Evolutionary conservation across 768 basidiomycete genomes (phyloP).

Genomic region (Hortiboletus flavorubellus): DNA sequence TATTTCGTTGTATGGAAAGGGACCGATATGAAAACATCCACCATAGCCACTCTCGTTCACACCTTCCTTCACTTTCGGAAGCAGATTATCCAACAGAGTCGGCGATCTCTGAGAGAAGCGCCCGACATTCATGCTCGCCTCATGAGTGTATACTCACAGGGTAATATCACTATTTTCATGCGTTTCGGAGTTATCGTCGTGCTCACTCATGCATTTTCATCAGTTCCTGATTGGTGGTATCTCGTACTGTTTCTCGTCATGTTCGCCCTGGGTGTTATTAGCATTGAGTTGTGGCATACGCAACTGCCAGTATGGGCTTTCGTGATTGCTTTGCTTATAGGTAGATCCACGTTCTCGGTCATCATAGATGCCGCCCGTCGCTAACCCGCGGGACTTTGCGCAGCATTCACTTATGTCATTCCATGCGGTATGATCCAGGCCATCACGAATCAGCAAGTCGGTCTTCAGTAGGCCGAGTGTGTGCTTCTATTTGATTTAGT

Average conservation of each 20-base stretch:
- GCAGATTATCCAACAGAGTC: conserved; percentile 70
- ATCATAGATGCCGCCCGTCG: neutral
- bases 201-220: neutral
- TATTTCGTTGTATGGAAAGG: neutral
- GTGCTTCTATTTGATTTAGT: neutral
- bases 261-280: conserved; percentile 65
- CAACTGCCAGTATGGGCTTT: conserved; percentile 68
- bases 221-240: conserved; percentile 90
- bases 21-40: neutral
- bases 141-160: conserved; percentile 66
- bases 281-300: conserved; percentile 73
- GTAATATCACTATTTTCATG: conserved; percentile 7
- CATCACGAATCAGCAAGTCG: conserved; percentile 78
- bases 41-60: conserved; percentile 28
- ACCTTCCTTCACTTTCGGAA: conserved; percentile 66
- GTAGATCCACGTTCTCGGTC: conserved; percentile 30
- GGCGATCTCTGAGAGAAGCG: conserved; percentile 69
- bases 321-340: conserved; percentile 58
- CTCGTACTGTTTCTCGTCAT: conserved; percentile 61
- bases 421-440: conserved; percentile 61
- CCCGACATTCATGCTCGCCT: conserved; percentile 83
- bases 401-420: conserved; percentile 44
- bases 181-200: neutral
- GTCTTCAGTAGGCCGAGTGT: conserved; percentile 42
- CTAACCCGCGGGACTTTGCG: conserved; percentile 1